Evolutionary conservation across 2,329 filamentous ascomycete species (phyloP), one percentile per base, ranked within the genome.

Genomic region (Fonsecaea erecta): DNA sequence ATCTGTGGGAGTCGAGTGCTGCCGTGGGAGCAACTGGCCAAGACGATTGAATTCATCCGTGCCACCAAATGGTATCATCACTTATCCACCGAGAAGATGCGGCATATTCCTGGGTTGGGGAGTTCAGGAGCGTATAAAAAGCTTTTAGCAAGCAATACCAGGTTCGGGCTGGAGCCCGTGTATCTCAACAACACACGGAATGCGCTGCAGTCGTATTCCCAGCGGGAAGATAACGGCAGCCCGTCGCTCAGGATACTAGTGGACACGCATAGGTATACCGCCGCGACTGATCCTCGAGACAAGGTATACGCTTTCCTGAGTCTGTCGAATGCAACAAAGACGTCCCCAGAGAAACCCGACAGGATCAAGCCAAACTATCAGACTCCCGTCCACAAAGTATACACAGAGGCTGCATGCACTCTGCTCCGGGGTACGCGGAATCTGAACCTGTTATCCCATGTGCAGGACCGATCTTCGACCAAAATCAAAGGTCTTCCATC

Each of bases 261-360:
- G 12, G 59, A 61, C 8, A 61, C 59, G 11, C 59, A 61, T 48
- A 51, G 59, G 14, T 53, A 61, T 34, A 61, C 59, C n/a, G 26
- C 32, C 24, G 59, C 59, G 18, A 61, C 59, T 2, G 59, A 61
- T 34, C 59, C 59, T n/a, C 28, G 59, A 8, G 59, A 61, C 35
- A 61, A 61, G 48, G 59, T 61, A 2, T 61, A 54, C 18, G 59
- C 59, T n/a, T 61, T 61, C 26, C 59, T 61, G 51, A 51, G 59
- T 24, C 35, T 61, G 16, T 51, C 59, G 14, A 48, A 37, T 14
- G 40, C 30, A 28, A 32, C 48, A 21, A 43, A 34, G 24, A 34
- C 52, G 3, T 30, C 48, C 14, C 16, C 57, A 52, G 34, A 30
- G 9, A 53, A 30, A 16, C 28, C 16, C 26, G n/a, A 37, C 18